Conservation (phyloP, 1,284 basidiomycete species). For the Leccinum angustisporum region DNA sequence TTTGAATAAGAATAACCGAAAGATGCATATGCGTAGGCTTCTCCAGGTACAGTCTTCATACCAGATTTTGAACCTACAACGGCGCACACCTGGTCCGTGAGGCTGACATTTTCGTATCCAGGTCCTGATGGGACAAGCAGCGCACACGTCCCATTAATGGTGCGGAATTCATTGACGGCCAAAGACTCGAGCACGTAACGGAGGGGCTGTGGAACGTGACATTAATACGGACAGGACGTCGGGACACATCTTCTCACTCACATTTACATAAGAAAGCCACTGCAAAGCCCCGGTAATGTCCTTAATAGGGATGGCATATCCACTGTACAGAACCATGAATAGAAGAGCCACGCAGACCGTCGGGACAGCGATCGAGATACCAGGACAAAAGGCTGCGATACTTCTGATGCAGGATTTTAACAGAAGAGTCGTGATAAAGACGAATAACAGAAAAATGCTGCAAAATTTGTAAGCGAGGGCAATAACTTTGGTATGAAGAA, state of each 20-base stretch:
- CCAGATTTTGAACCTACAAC: conserved; percentile 38
- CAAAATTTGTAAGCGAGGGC: conserved; percentile 7
- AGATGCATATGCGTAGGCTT: conserved; percentile 42
- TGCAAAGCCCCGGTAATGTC: conserved; percentile 50
- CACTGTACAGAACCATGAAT: conserved; percentile 47
- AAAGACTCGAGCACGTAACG: conserved; percentile 52
- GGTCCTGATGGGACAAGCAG: conserved; percentile 48
- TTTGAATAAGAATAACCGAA: conserved; percentile 62
- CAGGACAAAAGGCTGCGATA: conserved; percentile 50
- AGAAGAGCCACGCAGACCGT: conserved; percentile 53
- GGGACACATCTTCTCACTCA: conserved; percentile 31
- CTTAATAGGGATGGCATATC: conserved; percentile 18
- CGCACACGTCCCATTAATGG: conserved; percentile 51
- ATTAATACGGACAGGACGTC: background rate
- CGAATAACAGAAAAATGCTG: conserved; percentile 53
- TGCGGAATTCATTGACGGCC: conserved; percentile 56
- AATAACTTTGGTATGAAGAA: background rate
- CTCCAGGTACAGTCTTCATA: conserved; percentile 15
- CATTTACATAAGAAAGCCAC: conserved; percentile 66
- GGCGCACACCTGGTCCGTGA: conserved; percentile 60
- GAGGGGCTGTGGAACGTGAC: conserved; percentile 36
- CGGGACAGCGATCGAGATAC: conserved; percentile 52
- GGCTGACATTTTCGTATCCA: conserved; percentile 52
- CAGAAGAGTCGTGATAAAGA: conserved; percentile 47
- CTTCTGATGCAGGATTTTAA: conserved; percentile 64